Evolutionary conservation across 2,329 filamentous ascomycete genomes (phyloP).

Genomic region (Trichoderma sp.): DNA sequence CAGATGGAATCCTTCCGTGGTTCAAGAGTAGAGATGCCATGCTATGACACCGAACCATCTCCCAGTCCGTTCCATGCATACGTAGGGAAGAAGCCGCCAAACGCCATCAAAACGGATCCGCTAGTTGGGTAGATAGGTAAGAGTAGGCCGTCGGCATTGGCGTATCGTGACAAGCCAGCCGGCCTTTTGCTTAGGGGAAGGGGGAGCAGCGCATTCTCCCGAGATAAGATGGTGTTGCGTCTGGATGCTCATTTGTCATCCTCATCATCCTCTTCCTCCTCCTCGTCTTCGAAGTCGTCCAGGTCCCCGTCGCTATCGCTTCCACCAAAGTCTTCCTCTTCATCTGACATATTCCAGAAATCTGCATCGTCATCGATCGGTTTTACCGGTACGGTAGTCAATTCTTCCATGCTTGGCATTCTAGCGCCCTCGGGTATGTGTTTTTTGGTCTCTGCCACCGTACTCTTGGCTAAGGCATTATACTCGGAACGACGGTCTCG

Average conservation of each 20-base stretch:
- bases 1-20: not conserved
- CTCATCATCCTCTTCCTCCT: slow-evolving; percentile 52
- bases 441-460: slow-evolving; percentile 69
- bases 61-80: slow-evolving; percentile 6
- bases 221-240: not conserved
- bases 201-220: not conserved
- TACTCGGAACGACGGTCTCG: slow-evolving; percentile 70
- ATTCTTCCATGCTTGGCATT: slow-evolving; percentile 74
- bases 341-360: slow-evolving; percentile 76
- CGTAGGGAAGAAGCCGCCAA: slow-evolving; percentile 6
- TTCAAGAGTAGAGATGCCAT: slow-evolving; percentile 15
- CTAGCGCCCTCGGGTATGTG: slow-evolving; percentile 77
- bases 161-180: not conserved
- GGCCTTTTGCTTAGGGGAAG: not conserved
- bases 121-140: not conserved
- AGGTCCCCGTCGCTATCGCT: slow-evolving; percentile 65
- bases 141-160: not conserved
- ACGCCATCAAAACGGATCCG: slow-evolving; percentile 17
- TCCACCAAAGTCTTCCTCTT: slow-evolving; percentile 74
- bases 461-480: slow-evolving; percentile 63
- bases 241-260: slow-evolving; percentile 38
- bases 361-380: slow-evolving; percentile 66
- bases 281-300: slow-evolving; percentile 53
- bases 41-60: slow-evolving; percentile 10
- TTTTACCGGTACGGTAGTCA: slow-evolving; percentile 59